Evolutionary conservation across 495 filamentous ascomycete genomes (phyloP).

Genomic region (Sphaerosporella brunnea): DNA sequence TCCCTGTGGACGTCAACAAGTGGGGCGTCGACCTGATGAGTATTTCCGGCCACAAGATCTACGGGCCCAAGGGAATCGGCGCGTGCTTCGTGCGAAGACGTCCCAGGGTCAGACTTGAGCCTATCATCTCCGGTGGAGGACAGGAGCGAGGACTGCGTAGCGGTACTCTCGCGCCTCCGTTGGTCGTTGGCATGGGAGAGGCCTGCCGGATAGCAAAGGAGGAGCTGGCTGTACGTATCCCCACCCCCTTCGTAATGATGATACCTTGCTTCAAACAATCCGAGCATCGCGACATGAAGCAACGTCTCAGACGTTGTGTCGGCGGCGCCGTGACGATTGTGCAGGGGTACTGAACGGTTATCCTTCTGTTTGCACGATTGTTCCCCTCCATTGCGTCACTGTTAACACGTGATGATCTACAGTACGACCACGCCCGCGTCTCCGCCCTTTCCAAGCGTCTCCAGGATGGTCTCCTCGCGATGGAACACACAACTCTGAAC

Average conservation of each 20-base stretch:
- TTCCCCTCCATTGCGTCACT: not conserved
- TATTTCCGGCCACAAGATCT: slow-evolving; percentile 97
- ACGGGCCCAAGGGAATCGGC: slow-evolving; percentile 91
- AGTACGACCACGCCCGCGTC: slow-evolving; percentile 88
- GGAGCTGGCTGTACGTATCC: slow-evolving; percentile 61
- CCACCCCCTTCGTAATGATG: slow-evolving; percentile 7
- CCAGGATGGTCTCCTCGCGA: slow-evolving; percentile 55
- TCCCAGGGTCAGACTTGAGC: slow-evolving; percentile 83
- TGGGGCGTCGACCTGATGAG: slow-evolving; percentile 97
- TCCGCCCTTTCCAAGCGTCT: slow-evolving; percentile 65
- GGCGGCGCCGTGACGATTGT: slow-evolving; percentile 6
- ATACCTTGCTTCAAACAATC: slow-evolving; percentile 41
- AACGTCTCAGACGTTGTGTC: slow-evolving; percentile 3
- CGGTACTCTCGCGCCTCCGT: slow-evolving; percentile 76
- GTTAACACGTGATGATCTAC: not conserved
- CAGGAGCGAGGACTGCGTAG: slow-evolving; percentile 89
- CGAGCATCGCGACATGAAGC: slow-evolving; percentile 29
- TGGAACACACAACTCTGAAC: slow-evolving; percentile 87
- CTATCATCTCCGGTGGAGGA: slow-evolving; percentile 88
- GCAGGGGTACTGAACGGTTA: slow-evolving; percentile 16
- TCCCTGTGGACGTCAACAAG: slow-evolving; percentile 86
- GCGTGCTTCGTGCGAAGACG: slow-evolving; percentile 87
- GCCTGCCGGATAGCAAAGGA: slow-evolving; percentile 79
- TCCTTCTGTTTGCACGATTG: too few species aligned
- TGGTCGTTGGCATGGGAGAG: slow-evolving; percentile 86